These are phyloP conservation scores for Suhomyces kunorum DNA, from an alignment of 1,139 yeast genomes.

Conservation along the genomic window DNA sequence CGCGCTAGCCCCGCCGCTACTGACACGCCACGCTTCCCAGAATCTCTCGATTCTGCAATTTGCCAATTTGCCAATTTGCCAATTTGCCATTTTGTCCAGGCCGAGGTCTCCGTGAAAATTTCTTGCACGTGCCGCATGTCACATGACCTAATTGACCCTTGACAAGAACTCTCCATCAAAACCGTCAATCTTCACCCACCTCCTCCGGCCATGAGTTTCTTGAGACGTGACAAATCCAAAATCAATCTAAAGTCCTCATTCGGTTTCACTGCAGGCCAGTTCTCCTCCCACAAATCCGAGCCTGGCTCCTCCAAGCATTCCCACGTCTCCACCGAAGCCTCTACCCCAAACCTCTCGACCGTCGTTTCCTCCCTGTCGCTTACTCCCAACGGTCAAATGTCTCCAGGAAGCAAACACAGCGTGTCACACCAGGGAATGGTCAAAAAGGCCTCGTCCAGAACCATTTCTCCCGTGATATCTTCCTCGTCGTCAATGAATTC, in stretches of 20 bases:
- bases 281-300: constrained; percentile 7
- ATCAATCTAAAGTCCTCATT: constrained; percentile 19
- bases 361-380: neutral
- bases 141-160: no score
- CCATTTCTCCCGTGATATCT: constrained; percentile 15
- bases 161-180: no score
- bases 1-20: no score
- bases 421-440: neutral
- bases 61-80: no score
- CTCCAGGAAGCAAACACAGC: constrained; percentile 5
- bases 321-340: neutral
- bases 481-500: constrained; percentile 9
- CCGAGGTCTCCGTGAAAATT: no score
- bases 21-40: no score
- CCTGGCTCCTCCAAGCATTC: neutral
- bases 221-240: constrained; percentile 33
- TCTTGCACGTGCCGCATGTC: neutral
- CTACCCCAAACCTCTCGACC: neutral
- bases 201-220: constrained; percentile 27
- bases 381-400: constrained; percentile 3
- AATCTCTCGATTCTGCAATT: no score
- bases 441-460: constrained; percentile 12
- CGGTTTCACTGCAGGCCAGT: constrained; percentile 20
- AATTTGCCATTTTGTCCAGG: no score
- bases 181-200: constrained; percentile 2